Evolutionary conservation across 257 asterid species (phyloP), one percentile per base, ranked within the genome.

Genomic region (Vinca minor): DNA sequence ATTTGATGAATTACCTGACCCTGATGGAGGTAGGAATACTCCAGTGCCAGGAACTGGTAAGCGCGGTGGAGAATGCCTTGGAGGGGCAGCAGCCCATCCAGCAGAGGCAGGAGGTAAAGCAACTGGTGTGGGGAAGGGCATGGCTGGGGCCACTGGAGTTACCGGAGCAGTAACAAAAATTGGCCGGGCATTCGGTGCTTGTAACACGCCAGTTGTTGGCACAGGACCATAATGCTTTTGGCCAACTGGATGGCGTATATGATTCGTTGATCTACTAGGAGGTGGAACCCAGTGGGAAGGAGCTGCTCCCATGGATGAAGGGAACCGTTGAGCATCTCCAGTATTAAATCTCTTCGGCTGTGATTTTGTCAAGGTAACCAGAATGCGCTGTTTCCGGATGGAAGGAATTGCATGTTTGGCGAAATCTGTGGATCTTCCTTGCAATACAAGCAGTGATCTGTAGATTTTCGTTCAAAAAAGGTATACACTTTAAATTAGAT

Each of bases 11-110:
- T 78, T 80, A 18, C 76, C 72, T n/a, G 94, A 76, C 14, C 80
- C 73, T 69, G 82, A 81, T 38, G 95, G 70, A 29, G 97, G 97
- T 58, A 85, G 90, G 73, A 90, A 90, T 59, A 90, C 97, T 31
- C 97, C 96, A 0, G 97, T 87, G 71, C 97, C 96, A n/a, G 93
- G 93, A 66, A 80, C 79, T 0, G 82, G 91, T 63, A 79, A 63
- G 55, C 88, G 84, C 1, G 91, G 82, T 4, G 83, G 78, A 44
- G 85, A 76, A 62, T 86, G 87, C 69, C 87, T 81, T 20, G 82
- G 76, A 41, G 88, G 71, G 25, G 78, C 69, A 4, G 79, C 70
- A 18, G 83, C 49, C 88, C 96, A 84, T 58, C 83, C 89, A 48
- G 75, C 69, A 18, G 91, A 67, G 58, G 86, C 65, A 8, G 87